phyloP scores from a whole-genome alignment of 768 basidiomycete species.

The Tylopilus rubrobrunneus region DNA sequence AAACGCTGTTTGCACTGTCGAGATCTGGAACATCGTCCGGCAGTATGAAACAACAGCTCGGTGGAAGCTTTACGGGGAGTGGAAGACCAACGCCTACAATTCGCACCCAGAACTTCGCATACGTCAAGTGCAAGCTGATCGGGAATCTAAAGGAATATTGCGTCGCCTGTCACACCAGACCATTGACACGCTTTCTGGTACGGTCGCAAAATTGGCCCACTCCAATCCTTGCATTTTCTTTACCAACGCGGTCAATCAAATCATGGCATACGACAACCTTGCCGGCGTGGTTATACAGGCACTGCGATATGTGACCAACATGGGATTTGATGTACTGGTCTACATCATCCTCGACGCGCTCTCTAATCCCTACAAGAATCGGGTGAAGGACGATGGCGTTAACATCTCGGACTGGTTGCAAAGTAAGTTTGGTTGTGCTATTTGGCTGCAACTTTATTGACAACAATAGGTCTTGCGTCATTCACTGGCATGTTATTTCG shows the following conservation, averaged over 20 bases:
- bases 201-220: constrained; percentile 90
- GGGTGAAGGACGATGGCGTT: constrained; percentile 90
- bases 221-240: constrained; percentile 94
- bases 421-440: constrained; percentile 53
- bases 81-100: constrained; percentile 72
- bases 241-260: constrained; percentile 83
- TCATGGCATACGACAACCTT: constrained; percentile 95
- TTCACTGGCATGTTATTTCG: constrained; percentile 93
- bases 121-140: constrained; percentile 77
- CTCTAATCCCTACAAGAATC: constrained; percentile 73
- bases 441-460: constrained; percentile 16
- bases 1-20: constrained; percentile 85
- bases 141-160: constrained; percentile 85
- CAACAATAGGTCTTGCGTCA: constrained; percentile 71
- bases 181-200: constrained; percentile 78
- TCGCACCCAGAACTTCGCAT: constrained; percentile 77
- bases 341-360: constrained; percentile 86
- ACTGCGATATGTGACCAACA: constrained; percentile 81
- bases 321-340: constrained; percentile 92
- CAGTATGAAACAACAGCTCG: constrained; percentile 75
- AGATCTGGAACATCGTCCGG: constrained; percentile 87
- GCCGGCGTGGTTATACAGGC: constrained; percentile 88
- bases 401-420: constrained; percentile 89
- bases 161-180: constrained; percentile 84
- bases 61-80: constrained; percentile 94